Percentiles rank a stretch among this genome's conserved stretches.
Conservation (phyloP, 2,329 filamentous ascomycete species). For the Keithomyces neogunnii region DNA sequence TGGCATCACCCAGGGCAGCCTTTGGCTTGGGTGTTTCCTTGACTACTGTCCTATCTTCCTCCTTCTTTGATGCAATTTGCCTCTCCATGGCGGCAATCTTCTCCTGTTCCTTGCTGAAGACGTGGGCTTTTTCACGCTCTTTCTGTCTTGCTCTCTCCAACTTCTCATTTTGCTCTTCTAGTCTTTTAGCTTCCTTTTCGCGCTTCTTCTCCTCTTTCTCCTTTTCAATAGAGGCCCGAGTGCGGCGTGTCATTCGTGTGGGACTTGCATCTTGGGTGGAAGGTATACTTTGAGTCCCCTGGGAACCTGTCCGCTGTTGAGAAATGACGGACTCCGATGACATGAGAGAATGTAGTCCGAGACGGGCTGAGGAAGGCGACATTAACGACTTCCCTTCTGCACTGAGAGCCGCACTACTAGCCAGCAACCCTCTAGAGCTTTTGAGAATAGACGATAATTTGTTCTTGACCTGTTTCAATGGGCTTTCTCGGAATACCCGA, state of each 20-base stretch:
- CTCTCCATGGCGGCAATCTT: constrained; percentile 44
- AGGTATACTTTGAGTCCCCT: constrained; percentile 10
- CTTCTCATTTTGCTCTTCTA: constrained; percentile 52
- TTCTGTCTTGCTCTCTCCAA: constrained; percentile 61
- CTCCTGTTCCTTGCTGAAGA: constrained; percentile 51
- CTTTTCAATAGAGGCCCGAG: constrained; percentile 51
- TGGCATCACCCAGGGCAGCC: constrained; percentile 44
- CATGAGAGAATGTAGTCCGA: constrained; percentile 33
- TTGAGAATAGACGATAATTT: constrained; percentile 87
- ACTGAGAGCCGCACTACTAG: constrained; percentile 60
- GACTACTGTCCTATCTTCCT: constrained; percentile 34
- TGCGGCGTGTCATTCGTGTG: constrained; percentile 35
- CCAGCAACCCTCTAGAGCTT: constrained; percentile 77
- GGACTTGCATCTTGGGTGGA: constrained; percentile 28
- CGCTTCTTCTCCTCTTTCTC: constrained; percentile 58
- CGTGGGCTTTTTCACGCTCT: constrained; percentile 58
- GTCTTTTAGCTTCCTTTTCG: constrained; percentile 55
- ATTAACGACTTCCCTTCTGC: constrained; percentile 53
- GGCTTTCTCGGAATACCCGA: constrained; percentile 58
- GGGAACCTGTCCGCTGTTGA: constrained; percentile 15
- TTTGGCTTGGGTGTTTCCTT: constrained; percentile 35
- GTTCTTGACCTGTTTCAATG: constrained; percentile 84
- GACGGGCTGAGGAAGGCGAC: constrained; percentile 42
- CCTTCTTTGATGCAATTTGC: constrained; percentile 43
- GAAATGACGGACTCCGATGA: constrained; percentile 41